Percentiles rank a stretch among this genome's conserved stretches.
Evolutionary conservation across 192 early-diverging fungal species (phyloP).

Genomic region (Linnemannia elongata): DNA sequence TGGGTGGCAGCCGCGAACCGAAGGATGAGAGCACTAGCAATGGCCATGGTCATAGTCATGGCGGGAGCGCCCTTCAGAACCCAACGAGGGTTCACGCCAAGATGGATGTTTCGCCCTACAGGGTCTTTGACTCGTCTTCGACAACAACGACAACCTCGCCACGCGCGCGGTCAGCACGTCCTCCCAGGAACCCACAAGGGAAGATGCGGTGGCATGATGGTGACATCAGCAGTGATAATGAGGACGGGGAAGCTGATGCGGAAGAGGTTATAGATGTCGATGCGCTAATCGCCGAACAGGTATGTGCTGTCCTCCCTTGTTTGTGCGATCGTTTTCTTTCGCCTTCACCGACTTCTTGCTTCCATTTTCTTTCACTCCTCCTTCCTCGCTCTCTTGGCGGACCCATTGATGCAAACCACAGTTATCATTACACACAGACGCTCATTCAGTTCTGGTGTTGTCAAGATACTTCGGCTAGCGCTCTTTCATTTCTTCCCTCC

Average conservation of each 20-base stretch:
- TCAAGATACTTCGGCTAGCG: not conserved
- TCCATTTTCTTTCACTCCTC: not conserved
- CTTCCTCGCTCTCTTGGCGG: not conserved
- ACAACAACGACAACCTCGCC: not conserved
- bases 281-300: slow-evolving; percentile 50
- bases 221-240: slow-evolving; percentile 7
- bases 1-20: not conserved
- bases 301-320: not conserved
- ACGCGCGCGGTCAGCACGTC: not conserved
- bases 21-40: slow-evolving; percentile 2
- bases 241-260: slow-evolving; percentile 21
- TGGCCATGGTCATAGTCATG: not conserved
- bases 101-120: slow-evolving; percentile 13
- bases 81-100: slow-evolving; percentile 13
- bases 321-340: too few relatives aligned
- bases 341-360: too few relatives aligned
- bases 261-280: slow-evolving; percentile 47
- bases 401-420: not conserved
- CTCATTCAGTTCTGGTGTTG: not conserved
- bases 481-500: not conserved
- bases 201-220: slow-evolving; percentile 29
- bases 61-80: not conserved
- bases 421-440: not conserved
- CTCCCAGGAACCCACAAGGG: slow-evolving; percentile 31
- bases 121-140: not conserved